Conservation (phyloP, 1,284 basidiomycete species). For the Serendipita sp. region DNA sequence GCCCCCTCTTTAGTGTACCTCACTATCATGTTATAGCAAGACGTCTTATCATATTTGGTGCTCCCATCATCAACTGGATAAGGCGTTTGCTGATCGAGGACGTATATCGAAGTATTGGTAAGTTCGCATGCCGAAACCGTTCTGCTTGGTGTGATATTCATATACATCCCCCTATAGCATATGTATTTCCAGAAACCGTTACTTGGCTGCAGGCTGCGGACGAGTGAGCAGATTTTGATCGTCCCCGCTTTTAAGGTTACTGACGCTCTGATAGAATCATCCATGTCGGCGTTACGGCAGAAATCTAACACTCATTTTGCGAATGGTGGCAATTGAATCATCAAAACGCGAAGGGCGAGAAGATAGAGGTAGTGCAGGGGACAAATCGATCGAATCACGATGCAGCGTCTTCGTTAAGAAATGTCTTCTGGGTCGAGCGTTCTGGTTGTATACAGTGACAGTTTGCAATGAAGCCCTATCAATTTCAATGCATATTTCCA, state of each 20-base stretch:
- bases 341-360: no score
- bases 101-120: constrained; percentile 38
- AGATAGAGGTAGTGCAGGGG: no score
- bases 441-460: no score
- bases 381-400: no score
- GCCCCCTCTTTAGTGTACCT: constrained; percentile 30
- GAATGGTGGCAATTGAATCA: no score
- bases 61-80: constrained; percentile 28
- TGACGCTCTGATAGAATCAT: constrained; percentile 17
- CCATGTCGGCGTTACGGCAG: constrained; percentile 19
- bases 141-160: constrained; percentile 1
- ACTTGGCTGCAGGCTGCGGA: constrained; percentile 40
- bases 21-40: constrained; percentile 37
- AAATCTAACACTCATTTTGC: constrained; percentile 11
- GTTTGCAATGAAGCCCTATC: no score
- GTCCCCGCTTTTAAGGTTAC: no score
- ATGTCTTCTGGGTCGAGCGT: no score
- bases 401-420: no score
- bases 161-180: constrained; percentile 21
- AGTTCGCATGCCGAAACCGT: constrained; percentile 11
- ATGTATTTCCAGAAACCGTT: constrained; percentile 42
- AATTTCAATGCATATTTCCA: no score
- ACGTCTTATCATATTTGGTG: constrained; percentile 15
- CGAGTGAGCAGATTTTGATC: constrained; percentile 11
- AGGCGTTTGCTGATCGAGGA: constrained; percentile 40